These are phyloP conservation scores for Diaporthe capsici DNA, from an alignment of 2,329 filamentous ascomycete species.

Conservation along the genomic window DNA sequence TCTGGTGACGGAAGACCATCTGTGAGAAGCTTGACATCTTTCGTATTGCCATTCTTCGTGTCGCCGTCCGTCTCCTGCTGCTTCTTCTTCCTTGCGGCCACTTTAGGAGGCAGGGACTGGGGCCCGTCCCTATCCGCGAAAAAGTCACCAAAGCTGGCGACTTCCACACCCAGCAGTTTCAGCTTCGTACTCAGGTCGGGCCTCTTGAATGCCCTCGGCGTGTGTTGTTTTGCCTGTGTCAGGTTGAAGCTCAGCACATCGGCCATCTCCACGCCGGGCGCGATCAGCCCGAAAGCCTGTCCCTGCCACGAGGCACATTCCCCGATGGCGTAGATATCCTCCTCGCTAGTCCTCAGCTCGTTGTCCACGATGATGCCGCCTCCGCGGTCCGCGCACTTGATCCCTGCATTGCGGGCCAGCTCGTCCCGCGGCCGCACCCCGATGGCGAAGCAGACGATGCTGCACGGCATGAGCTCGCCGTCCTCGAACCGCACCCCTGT, in stretches of 20 bases:
- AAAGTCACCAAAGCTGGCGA: constrained; percentile 94
- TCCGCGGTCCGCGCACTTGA: constrained; percentile 79
- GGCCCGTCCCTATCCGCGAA: constrained; percentile 91
- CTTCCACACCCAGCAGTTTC: constrained; percentile 90
- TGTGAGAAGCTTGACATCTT: constrained; percentile 62
- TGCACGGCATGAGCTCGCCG: constrained; percentile 81
- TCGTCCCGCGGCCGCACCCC: constrained; percentile 87
- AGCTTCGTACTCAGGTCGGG: constrained; percentile 93
- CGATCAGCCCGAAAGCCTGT: constrained; percentile 90
- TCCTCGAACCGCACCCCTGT: constrained; percentile 85
- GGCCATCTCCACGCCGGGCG: constrained; percentile 92
- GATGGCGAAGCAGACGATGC: constrained; percentile 90
- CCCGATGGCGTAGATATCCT: constrained; percentile 87
- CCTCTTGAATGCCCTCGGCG: constrained; percentile 79
- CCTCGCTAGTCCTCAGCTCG: constrained; percentile 76
- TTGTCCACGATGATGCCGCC: constrained; percentile 82
- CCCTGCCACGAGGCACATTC: constrained; percentile 93
- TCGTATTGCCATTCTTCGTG: constrained; percentile 52
- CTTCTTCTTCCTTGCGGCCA: constrained; percentile 59
- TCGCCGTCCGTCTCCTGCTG: constrained; percentile 52
- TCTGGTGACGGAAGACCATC: constrained; percentile 69
- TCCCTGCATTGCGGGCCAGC: constrained; percentile 77
- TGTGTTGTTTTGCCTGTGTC: constrained; percentile 82
- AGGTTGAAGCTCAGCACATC: constrained; percentile 93
- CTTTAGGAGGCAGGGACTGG: constrained; percentile 74